Evolutionary conservation across 2,329 filamentous ascomycete species (phyloP).

Genomic region (Geosmithia morbida): DNA sequence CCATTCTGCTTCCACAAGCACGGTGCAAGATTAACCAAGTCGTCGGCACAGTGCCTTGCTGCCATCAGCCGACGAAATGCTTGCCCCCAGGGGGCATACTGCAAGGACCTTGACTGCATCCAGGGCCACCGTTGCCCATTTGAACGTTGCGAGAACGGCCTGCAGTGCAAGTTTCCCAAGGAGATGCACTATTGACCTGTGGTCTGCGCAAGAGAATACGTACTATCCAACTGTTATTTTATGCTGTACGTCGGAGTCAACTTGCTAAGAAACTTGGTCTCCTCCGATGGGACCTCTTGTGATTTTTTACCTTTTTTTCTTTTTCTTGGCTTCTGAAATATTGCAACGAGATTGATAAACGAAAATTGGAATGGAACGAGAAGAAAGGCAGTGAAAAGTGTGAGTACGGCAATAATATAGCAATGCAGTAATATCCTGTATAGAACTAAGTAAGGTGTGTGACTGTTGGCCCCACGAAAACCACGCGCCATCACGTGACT

Average conservation of each 20-base stretch:
- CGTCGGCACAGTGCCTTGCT: slow-evolving; percentile 11
- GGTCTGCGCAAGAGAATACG: background rate
- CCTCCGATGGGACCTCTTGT: too few species aligned
- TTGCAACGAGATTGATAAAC: too few species aligned
- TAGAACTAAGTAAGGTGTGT: too few species aligned
- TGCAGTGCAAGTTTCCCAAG: slow-evolving; percentile 6
- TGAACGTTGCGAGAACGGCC: background rate
- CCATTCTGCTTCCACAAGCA: slow-evolving; percentile 13
- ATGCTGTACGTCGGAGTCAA: too few species aligned
- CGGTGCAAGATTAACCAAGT: slow-evolving; percentile 6
- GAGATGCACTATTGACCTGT: slow-evolving; percentile 5
- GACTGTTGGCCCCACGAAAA: slow-evolving; percentile 10
- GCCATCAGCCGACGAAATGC: slow-evolving; percentile 13
- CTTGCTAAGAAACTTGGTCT: too few species aligned
- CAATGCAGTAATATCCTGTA: too few species aligned
- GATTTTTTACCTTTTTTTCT: too few species aligned
- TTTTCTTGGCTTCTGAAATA: too few species aligned
- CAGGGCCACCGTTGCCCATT: slow-evolving; percentile 8
- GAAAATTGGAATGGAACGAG: background rate
- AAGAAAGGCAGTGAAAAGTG: background rate
- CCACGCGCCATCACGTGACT: slow-evolving; percentile 20
- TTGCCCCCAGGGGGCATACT: slow-evolving; percentile 12
- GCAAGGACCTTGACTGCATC: slow-evolving; percentile 9
- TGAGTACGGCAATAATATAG: too few species aligned
- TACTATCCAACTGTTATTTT: background rate